Evolutionary conservation across 2,329 filamentous ascomycete genomes (phyloP).

Genomic region (Xylariales sp.): DNA sequence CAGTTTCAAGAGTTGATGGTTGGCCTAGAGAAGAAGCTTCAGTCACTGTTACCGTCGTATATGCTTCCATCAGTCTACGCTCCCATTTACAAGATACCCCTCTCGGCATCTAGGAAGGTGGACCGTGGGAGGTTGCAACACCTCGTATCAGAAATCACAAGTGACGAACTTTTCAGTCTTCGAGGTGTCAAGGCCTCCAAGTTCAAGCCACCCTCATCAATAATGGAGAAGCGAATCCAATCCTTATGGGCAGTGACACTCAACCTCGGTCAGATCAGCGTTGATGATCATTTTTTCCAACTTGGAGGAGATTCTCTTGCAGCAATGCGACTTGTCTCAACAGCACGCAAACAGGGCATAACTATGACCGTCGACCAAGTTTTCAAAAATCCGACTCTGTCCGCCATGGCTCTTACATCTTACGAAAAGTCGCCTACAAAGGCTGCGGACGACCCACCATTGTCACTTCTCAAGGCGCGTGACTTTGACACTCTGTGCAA

Average conservation of each 20-base stretch:
- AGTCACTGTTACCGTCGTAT: no score
- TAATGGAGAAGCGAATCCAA: conserved; percentile 23
- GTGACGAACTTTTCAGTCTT: background rate
- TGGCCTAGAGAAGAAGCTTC: no score
- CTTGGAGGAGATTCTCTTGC: conserved; percentile 13
- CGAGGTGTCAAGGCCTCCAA: conserved; percentile 9
- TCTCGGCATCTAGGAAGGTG: background rate
- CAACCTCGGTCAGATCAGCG: conserved; percentile 11
- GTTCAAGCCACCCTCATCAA: conserved; percentile 21
- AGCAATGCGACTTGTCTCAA: conserved; percentile 18
- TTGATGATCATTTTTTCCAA: conserved; percentile 12
- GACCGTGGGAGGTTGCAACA: background rate
- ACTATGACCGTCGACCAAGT: conserved; percentile 34
- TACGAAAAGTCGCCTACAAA: background rate
- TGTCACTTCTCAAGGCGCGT: background rate
- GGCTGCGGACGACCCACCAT: background rate
- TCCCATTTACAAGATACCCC: background rate
- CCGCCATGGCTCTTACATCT: background rate
- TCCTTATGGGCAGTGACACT: conserved; percentile 26
- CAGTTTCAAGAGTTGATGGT: no score
- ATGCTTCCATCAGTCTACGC: no score
- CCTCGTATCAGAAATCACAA: background rate
- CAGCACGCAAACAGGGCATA: conserved; percentile 28
- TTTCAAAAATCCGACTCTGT: conserved; percentile 23
- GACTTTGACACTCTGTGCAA: background rate